These are phyloP conservation scores for Pichia phayaonensis DNA, from an alignment of 805 yeast genomes.

Conservation along the genomic window DNA sequence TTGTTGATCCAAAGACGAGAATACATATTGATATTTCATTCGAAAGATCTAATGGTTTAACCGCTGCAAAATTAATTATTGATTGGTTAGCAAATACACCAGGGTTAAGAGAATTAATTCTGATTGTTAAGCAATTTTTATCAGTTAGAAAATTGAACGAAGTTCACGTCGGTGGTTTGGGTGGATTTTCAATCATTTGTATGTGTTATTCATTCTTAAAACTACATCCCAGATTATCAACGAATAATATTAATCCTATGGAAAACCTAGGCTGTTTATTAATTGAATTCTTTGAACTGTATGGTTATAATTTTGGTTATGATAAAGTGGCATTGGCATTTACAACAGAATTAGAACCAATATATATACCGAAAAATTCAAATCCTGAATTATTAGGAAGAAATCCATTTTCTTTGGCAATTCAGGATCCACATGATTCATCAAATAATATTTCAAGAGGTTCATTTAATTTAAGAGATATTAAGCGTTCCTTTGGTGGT, in stretches of 20 bases:
- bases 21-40: constrained; percentile 87
- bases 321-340: constrained; percentile 69
- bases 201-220: constrained; percentile 69
- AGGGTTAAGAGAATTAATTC: constrained; percentile 73
- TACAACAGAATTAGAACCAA: constrained; percentile 40
- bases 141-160: constrained; percentile 71
- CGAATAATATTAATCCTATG: constrained; percentile 56
- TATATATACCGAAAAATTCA: constrained; percentile 51
- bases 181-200: constrained; percentile 91
- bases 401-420: constrained; percentile 56
- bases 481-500: constrained; percentile 82
- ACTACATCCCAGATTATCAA: constrained; percentile 69
- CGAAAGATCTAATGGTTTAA: constrained; percentile 74
- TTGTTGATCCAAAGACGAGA: constrained; percentile 61
- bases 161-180: constrained; percentile 90
- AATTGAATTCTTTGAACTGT: constrained; percentile 87
- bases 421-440: constrained; percentile 85
- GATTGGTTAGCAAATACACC: constrained; percentile 68
- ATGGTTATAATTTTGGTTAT: constrained; percentile 84
- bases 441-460: constrained; percentile 82
- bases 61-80: constrained; percentile 71
- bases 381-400: constrained; percentile 34
- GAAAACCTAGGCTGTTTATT: constrained; percentile 80
- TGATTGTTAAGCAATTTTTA: constrained; percentile 79
- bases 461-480: constrained; percentile 68